Evolutionary conservation across 2,329 filamentous ascomycete species (phyloP).

Genomic region (Ophiocordyceps camponoti-saundersi): DNA sequence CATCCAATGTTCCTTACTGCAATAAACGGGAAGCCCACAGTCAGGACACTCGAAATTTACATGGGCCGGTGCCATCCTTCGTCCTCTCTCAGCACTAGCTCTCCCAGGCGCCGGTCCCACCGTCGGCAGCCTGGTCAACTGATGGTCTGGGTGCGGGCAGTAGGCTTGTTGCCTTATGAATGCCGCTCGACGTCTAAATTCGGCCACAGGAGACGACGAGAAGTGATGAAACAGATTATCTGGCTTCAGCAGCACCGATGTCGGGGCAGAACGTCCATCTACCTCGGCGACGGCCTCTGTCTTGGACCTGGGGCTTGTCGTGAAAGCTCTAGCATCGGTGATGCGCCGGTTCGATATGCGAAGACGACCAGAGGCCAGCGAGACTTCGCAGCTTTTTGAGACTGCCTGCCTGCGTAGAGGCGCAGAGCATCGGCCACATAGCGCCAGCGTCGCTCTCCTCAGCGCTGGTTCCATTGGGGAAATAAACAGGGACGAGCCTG

Average conservation of each 20-base stretch:
- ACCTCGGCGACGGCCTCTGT: conserved; percentile 11
- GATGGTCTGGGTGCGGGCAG: conserved; percentile 82
- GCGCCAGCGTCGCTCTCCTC: conserved; percentile 19
- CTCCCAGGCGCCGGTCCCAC: conserved; percentile 48
- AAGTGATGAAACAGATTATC: conserved; percentile 91
- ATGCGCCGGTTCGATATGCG: not conserved
- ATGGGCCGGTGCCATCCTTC: conserved; percentile 52
- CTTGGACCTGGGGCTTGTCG: conserved; percentile 10
- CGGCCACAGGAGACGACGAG: conserved; percentile 71
- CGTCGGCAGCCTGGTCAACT: conserved; percentile 51
- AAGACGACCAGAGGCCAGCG: conserved; percentile 7
- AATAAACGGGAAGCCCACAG: conserved; percentile 86
- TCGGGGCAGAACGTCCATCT: conserved; percentile 1
- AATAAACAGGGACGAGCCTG: not conserved
- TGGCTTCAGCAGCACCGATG: conserved; percentile 30
- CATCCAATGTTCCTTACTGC: conserved; percentile 87
- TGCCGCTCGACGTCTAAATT: conserved; percentile 72
- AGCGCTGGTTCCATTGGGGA: conserved; percentile 21
- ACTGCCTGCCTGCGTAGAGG: conserved; percentile 15
- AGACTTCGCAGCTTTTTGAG: conserved; percentile 6
- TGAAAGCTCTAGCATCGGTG: conserved; percentile 11
- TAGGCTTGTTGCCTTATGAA: conserved; percentile 88
- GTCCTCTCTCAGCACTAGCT: conserved; percentile 38
- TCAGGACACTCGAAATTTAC: conserved; percentile 92
- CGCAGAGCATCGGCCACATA: conserved; percentile 23